Percentiles rank a stretch among this genome's conserved stretches.
Evolutionary conservation across 1,284 basidiomycete species (phyloP).

Genomic region (Tremellales sp.): DNA sequence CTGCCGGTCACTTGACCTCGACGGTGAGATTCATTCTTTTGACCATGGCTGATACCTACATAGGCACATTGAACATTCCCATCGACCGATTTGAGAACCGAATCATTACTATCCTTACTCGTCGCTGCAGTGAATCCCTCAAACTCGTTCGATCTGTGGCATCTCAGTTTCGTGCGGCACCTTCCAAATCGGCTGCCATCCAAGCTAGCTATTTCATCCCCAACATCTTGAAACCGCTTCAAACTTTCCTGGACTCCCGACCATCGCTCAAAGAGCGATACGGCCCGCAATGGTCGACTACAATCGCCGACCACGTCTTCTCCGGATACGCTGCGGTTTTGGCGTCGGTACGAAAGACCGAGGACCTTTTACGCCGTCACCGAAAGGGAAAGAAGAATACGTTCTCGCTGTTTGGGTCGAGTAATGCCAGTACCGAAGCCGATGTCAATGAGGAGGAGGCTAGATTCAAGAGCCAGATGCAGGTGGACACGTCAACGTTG

Average conservation of each 20-base stretch:
- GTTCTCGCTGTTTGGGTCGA: slow-evolving; percentile 65
- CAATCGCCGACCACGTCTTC: slow-evolving; percentile 70
- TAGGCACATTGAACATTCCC: slow-evolving; percentile 9
- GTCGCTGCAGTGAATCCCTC: slow-evolving; percentile 77
- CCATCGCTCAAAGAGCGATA: slow-evolving; percentile 57
- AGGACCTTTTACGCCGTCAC: slow-evolving; percentile 76
- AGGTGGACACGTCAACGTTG: slow-evolving; percentile 76
- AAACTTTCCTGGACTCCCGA: slow-evolving; percentile 64
- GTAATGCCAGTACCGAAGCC: slow-evolving; percentile 16
- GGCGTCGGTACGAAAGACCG: slow-evolving; percentile 79
- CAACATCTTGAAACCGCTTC: slow-evolving; percentile 75
- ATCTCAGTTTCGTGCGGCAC: slow-evolving; percentile 63
- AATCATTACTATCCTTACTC: slow-evolving; percentile 67
- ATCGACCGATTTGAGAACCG: slow-evolving; percentile 53
- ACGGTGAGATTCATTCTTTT: slow-evolving; percentile 12
- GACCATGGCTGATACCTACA: not conserved
- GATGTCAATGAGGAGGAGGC: slow-evolving; percentile 61
- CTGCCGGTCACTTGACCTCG: slow-evolving; percentile 10
- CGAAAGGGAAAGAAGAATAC: slow-evolving; percentile 77
- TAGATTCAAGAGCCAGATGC: slow-evolving; percentile 74
- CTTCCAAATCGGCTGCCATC: slow-evolving; percentile 53
- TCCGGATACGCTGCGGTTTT: slow-evolving; percentile 59
- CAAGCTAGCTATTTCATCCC: slow-evolving; percentile 76
- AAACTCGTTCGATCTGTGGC: slow-evolving; percentile 83
- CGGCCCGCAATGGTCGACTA: slow-evolving; percentile 57